Conservation (phyloP, 2,329 filamentous ascomycete species). For the Penicillium vulpinum region DNA sequence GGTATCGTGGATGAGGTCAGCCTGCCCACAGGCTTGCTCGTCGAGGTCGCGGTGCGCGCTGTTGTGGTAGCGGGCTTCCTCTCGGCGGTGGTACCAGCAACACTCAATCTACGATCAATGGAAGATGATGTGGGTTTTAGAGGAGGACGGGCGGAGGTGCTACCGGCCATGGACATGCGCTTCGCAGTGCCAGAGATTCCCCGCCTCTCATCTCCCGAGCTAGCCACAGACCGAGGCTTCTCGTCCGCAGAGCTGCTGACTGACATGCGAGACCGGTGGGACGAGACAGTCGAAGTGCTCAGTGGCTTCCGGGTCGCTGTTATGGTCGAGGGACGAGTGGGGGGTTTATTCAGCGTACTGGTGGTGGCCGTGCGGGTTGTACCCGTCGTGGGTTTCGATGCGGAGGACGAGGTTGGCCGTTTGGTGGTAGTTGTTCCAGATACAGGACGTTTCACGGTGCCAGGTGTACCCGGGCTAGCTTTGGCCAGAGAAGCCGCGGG, state of each 20-base stretch:
- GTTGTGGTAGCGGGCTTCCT: slow-evolving; percentile 29
- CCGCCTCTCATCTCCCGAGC: slow-evolving; percentile 48
- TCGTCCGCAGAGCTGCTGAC: slow-evolving; percentile 48
- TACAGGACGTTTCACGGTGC: slow-evolving; percentile 36
- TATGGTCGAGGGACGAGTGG: slow-evolving; percentile 42
- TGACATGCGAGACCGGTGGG: slow-evolving; percentile 45
- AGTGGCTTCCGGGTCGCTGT: slow-evolving; percentile 38
- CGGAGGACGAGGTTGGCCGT: slow-evolving; percentile 38
- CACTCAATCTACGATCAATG: slow-evolving; percentile 41
- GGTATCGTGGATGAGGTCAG: slow-evolving; percentile 27
- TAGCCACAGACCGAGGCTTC: slow-evolving; percentile 42
- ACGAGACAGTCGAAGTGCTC: slow-evolving; percentile 37
- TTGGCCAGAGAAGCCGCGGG: slow-evolving; percentile 35
- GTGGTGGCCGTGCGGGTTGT: slow-evolving; percentile 33
- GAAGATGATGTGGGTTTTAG: slow-evolving; percentile 34
- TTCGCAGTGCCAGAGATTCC: slow-evolving; percentile 47
- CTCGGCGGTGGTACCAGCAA: slow-evolving; percentile 37
- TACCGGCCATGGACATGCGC: slow-evolving; percentile 47
- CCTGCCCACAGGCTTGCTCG: slow-evolving; percentile 25
- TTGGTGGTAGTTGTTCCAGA: slow-evolving; percentile 38
- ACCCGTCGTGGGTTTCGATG: slow-evolving; percentile 31
- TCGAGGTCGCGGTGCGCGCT: slow-evolving; percentile 26
- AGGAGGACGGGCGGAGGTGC: slow-evolving; percentile 37
- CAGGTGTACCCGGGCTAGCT: slow-evolving; percentile 27
- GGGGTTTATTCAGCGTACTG: slow-evolving; percentile 47